phyloP scores from a whole-genome alignment of 2,329 filamentous ascomycete species.

The Botrytis paeoniae region DNA sequence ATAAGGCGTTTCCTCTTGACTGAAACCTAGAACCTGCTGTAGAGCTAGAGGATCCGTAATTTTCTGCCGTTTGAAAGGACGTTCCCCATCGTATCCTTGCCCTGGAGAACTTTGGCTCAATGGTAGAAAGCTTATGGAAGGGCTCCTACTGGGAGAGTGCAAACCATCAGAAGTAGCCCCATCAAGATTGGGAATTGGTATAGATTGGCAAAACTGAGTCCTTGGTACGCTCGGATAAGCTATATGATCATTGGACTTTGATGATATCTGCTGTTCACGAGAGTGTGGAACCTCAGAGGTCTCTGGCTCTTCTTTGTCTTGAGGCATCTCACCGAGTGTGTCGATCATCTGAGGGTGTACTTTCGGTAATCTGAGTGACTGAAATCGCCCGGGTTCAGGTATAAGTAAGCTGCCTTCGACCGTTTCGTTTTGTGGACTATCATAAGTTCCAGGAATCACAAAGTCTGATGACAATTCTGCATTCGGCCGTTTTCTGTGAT shows the following conservation, averaged over 20 bases:
- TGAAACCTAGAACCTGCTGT: slow-evolving; percentile 4
- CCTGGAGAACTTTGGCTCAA: neutral
- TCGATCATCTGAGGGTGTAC: neutral
- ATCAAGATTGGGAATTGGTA: slow-evolving; percentile 1
- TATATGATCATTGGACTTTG: neutral
- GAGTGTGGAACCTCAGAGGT: neutral
- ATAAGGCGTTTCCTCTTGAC: slow-evolving; percentile 10
- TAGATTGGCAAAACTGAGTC: neutral
- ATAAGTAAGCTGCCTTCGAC: neutral
- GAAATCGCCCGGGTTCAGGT: neutral
- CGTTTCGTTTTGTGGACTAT: slow-evolving; percentile 6
- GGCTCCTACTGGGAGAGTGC: neutral
- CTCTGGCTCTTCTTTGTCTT: neutral
- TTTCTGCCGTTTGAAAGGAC: slow-evolving; percentile 11
- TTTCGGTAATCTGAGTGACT: neutral
- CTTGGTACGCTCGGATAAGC: neutral
- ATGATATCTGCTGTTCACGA: neutral
- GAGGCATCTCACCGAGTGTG: neutral
- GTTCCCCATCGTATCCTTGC: neutral
- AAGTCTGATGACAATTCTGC: slow-evolving; percentile 23
- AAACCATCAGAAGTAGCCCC: neutral
- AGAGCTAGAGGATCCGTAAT: neutral
- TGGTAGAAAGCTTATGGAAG: neutral
- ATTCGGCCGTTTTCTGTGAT: neutral
- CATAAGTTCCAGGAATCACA: slow-evolving; percentile 28